Conservation (phyloP, 148 eudicot species). For the Simmondsia chinensis region DNA sequence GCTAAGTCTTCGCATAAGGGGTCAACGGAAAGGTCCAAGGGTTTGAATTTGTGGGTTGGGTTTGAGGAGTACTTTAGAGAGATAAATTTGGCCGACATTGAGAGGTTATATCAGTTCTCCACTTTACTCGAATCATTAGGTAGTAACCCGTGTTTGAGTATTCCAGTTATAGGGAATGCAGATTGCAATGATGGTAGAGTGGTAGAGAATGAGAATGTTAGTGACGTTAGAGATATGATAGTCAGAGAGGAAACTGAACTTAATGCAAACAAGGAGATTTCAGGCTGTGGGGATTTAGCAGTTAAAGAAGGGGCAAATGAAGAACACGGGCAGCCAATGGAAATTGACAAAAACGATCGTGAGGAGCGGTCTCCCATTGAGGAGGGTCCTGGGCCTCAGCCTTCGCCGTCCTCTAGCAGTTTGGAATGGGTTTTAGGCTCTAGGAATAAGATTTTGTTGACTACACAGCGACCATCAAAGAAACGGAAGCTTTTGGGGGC, state of each 20-base stretch:
- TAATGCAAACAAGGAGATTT: slow-evolving; percentile 5
- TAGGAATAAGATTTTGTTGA: slow-evolving; percentile 63
- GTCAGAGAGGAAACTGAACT: slow-evolving; percentile 3
- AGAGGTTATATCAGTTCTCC: slow-evolving; percentile 35
- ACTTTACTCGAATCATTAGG: slow-evolving; percentile 17
- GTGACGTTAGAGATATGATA: slow-evolving; percentile 1
- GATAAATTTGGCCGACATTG: slow-evolving; percentile 50
- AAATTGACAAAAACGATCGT: slow-evolving; percentile 24
- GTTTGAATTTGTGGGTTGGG: slow-evolving; percentile 44
- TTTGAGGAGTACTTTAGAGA: slow-evolving; percentile 81
- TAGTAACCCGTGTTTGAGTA: slow-evolving; percentile 26
- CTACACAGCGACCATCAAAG: slow-evolving; percentile 76
- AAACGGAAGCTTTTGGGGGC: slow-evolving; percentile 81
- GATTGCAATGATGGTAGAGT: slow-evolving; percentile 2
- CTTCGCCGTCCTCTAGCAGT: slow-evolving; percentile 32
- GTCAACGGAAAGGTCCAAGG: slow-evolving; percentile 31
- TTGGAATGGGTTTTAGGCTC: slow-evolving; percentile 95
- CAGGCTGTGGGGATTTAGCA: not conserved
- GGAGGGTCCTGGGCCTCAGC: slow-evolving; percentile 13
- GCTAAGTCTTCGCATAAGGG: slow-evolving; percentile 35
- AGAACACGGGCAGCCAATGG: slow-evolving; percentile 23
- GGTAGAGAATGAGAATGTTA: slow-evolving; percentile 5
- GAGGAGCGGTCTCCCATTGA: slow-evolving; percentile 14
- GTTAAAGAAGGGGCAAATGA: slow-evolving; percentile 13
- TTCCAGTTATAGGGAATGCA: slow-evolving; percentile 35